Evolutionary conservation across 2,329 filamentous ascomycete genomes (phyloP).

Genomic region (Alternaria gansuensis): DNA sequence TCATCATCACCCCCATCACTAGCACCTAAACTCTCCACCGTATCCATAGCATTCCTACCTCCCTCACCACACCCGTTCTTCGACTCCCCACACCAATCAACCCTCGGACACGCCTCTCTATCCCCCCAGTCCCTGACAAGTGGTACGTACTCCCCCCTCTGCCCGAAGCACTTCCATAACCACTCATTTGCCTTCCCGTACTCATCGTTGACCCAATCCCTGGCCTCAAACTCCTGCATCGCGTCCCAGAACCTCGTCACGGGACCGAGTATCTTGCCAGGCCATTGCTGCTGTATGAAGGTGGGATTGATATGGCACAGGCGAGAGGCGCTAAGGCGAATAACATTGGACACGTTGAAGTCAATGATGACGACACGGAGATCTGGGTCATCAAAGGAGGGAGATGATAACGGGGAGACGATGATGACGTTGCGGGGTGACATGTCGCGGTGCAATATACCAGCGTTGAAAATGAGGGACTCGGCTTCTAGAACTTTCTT

Average conservation of each 20-base stretch:
- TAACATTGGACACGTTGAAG: slow-evolving; percentile 9
- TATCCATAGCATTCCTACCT: neutral
- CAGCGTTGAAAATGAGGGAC: slow-evolving; percentile 8
- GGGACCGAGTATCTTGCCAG: neutral
- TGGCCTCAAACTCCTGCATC: slow-evolving; percentile 7
- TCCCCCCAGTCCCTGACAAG: neutral
- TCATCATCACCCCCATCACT: too few species aligned
- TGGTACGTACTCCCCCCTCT: slow-evolving; percentile 3
- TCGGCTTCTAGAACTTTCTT: slow-evolving; percentile 12
- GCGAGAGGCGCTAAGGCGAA: neutral
- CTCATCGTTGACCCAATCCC: neutral
- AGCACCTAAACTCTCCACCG: neutral
- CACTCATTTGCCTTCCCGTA: slow-evolving; percentile 2
- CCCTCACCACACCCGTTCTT: neutral
- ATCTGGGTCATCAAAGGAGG: neutral
- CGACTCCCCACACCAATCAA: neutral
- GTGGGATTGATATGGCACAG: neutral
- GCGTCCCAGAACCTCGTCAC: slow-evolving; percentile 6
- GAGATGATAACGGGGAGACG: neutral
- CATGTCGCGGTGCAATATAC: slow-evolving; percentile 15
- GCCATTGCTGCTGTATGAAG: slow-evolving; percentile 7
- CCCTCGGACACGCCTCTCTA: neutral
- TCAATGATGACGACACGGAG: slow-evolving; percentile 6
- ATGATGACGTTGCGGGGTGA: slow-evolving; percentile 23
- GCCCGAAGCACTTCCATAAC: slow-evolving; percentile 11